Evolutionary conservation across 495 filamentous ascomycete species (phyloP).

Genomic region (Tirmania nivea): DNA sequence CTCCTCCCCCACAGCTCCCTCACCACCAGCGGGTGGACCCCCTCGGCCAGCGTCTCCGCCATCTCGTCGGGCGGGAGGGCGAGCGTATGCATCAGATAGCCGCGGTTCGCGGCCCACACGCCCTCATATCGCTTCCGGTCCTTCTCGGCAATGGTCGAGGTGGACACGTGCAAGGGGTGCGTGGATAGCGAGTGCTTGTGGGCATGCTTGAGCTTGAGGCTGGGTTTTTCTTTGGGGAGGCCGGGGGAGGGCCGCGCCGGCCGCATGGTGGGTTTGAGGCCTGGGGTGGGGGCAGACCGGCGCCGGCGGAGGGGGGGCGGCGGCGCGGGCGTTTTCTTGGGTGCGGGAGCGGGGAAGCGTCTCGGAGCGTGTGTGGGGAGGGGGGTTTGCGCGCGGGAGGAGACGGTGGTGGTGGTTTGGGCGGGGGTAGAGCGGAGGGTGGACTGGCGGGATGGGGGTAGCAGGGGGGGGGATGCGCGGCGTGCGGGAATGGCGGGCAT

Average conservation of each 20-base stretch:
- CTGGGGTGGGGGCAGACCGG: constrained; percentile 22
- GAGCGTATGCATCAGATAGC: constrained; percentile 24
- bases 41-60: constrained; percentile 20
- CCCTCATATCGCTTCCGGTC: constrained; percentile 89
- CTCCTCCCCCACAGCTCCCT: constrained; percentile 73
- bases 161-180: constrained; percentile 70
- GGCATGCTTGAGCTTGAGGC: no score
- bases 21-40: constrained; percentile 57
- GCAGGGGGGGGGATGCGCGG: background rate
- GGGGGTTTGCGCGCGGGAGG: constrained; percentile 40
- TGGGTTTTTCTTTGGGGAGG: constrained; percentile 12
- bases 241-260: constrained; percentile 43
- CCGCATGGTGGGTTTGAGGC: constrained; percentile 46
- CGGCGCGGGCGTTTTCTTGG: no score
- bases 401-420: constrained; percentile 40
- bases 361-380: constrained; percentile 14
- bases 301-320: constrained; percentile 8
- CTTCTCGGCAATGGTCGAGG: constrained; percentile 44
- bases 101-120: constrained; percentile 85
- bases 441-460: background rate
- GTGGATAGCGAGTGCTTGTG: constrained; percentile 45
- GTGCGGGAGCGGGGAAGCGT: constrained; percentile 1
- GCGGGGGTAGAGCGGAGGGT: constrained; percentile 22
- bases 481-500: background rate
- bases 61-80: background rate